phyloP scores from a whole-genome alignment of 192 early-diverging fungal species.

The Piromyces sp. region DNA sequence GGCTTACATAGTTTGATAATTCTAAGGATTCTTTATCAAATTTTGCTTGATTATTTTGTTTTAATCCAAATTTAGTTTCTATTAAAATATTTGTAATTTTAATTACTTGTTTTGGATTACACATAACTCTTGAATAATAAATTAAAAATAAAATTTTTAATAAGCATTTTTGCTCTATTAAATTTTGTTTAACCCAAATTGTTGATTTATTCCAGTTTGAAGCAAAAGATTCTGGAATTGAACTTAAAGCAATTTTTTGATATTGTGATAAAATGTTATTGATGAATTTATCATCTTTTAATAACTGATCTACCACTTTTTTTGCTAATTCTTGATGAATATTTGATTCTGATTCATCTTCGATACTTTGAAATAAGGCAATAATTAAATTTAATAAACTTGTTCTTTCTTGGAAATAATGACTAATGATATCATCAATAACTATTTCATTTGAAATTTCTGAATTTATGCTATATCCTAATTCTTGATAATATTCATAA shows the following conservation, averaged over 20 bases:
- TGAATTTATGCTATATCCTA: not conserved
- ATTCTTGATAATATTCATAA: not conserved
- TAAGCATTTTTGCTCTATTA: not conserved
- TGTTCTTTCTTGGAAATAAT: not conserved
- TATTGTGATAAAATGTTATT: not conserved
- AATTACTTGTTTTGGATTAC: not conserved
- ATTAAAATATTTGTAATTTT: not conserved
- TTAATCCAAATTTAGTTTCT: not conserved
- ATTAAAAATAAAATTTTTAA: not conserved
- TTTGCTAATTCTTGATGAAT: not conserved
- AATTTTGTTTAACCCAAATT: not conserved
- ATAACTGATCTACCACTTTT: not conserved
- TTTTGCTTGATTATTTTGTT: not conserved
- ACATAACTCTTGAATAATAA: not conserved
- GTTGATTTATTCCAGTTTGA: not conserved
- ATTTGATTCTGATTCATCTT: not conserved
- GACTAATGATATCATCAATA: not conserved
- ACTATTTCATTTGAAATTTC: not conserved
- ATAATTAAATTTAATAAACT: not conserved
- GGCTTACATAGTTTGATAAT: not conserved
- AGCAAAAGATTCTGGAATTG: not conserved
- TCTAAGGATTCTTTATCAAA: not conserved
- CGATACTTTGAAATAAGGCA: not conserved
- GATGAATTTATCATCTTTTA: not conserved
- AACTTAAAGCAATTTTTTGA: not conserved